A percentile compares a stretch with the other conserved stretches of the same genome.
These are phyloP conservation scores for Trametes punicea DNA, from an alignment of 768 basidiomycete genomes.

Conservation along the genomic window DNA sequence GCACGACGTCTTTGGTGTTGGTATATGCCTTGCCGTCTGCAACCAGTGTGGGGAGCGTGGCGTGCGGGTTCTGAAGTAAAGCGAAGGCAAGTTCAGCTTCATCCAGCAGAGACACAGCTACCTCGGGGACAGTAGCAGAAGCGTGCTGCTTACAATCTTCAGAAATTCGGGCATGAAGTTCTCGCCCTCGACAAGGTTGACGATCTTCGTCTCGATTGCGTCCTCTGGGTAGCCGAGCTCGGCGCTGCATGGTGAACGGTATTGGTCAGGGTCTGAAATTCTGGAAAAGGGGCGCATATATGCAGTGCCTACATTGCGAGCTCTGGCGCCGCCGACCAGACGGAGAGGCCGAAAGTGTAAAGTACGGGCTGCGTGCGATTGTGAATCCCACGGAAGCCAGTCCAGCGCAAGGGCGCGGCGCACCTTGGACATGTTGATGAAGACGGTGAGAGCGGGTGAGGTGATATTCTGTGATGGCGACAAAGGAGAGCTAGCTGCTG, in stretches of 20 bases:
- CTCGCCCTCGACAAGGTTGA: slow-evolving; percentile 45
- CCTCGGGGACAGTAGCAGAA: not conserved
- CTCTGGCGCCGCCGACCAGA: slow-evolving; percentile 41
- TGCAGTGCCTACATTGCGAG: slow-evolving; percentile 39
- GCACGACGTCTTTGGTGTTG: slow-evolving; percentile 40
- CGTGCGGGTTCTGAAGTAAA: slow-evolving; percentile 39
- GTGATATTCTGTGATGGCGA: too few species aligned
- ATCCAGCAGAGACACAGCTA: not conserved
- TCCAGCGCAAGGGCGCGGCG: not conserved
- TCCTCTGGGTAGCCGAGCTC: slow-evolving; percentile 42
- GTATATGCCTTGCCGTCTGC: slow-evolving; percentile 36
- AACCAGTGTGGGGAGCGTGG: slow-evolving; percentile 42
- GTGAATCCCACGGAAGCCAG: not conserved
- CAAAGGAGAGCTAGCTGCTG: not conserved
- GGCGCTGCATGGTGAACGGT: slow-evolving; percentile 25
- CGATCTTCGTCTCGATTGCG: slow-evolving; percentile 34
- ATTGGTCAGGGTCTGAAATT: not conserved
- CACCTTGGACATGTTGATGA: slow-evolving; percentile 20
- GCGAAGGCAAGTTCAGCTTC: not conserved
- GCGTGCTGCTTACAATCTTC: slow-evolving; percentile 31
- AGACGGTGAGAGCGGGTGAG: not conserved
- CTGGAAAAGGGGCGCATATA: not conserved
- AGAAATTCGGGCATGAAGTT: slow-evolving; percentile 48
- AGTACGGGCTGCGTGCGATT: slow-evolving; percentile 21
- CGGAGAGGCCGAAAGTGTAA: slow-evolving; percentile 36